Conservation (phyloP, 1,284 basidiomycete species). For the Tausonia pullulans region DNA sequence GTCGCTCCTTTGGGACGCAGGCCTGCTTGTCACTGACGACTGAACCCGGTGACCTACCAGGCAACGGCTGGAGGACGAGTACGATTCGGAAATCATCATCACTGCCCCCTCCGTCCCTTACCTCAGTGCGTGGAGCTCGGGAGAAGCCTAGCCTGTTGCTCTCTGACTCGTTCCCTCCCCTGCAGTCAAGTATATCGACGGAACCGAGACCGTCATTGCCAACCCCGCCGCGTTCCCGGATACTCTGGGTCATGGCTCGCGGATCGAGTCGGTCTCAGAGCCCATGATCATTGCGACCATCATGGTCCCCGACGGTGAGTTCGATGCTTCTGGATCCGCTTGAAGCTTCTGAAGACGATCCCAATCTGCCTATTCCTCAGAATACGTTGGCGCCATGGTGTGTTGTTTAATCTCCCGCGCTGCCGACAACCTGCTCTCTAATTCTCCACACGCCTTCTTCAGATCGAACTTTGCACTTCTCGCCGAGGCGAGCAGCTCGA, state of each 20-base stretch:
- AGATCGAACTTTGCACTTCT: conserved; percentile 74
- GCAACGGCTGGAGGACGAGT: conserved; percentile 93
- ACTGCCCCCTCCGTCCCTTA: conserved; percentile 91
- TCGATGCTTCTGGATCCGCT: no score
- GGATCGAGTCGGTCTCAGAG: conserved; percentile 68
- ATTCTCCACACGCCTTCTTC: not conserved
- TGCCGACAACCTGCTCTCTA: not conserved
- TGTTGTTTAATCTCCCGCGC: not conserved
- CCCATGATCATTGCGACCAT: conserved; percentile 77
- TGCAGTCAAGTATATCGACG: conserved; percentile 61
- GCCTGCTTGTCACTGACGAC: not conserved
- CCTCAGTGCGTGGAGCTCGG: conserved; percentile 46
- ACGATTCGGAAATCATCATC: conserved; percentile 76
- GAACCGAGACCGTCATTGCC: conserved; percentile 55
- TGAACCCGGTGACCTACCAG: conserved; percentile 40
- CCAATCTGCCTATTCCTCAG: not conserved
- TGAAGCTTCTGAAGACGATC: no score
- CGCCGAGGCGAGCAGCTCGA: conserved; percentile 68
- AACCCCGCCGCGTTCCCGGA: conserved; percentile 92
- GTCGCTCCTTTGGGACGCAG: conserved; percentile 1
- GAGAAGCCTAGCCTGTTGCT: not conserved
- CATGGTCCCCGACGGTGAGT: conserved; percentile 73
- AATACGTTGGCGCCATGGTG: conserved; percentile 11
- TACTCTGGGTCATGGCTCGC: conserved; percentile 47
- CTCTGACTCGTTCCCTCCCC: not conserved